phyloP scores from a whole-genome alignment of 2,329 filamentous ascomycete species.

The Colletotrichum agaves region DNA sequence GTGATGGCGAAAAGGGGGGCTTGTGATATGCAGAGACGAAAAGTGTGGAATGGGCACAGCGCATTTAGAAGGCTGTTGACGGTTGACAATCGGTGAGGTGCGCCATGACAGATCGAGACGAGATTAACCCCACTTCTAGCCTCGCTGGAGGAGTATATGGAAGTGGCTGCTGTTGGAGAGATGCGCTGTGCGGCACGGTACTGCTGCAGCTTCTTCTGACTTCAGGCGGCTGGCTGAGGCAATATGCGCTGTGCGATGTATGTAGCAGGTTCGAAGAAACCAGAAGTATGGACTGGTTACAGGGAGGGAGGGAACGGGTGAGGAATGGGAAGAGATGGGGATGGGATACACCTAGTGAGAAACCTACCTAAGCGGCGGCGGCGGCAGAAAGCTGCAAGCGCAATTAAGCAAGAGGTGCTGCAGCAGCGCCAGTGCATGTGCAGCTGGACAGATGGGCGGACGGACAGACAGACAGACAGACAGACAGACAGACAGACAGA shows the following conservation, averaged over 20 bases:
- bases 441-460: background rate
- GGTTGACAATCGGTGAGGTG: constrained; percentile 35
- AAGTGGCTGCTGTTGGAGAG: background rate
- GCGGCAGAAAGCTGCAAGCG: background rate
- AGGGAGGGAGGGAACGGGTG: constrained; percentile 22
- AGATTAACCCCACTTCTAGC: constrained; percentile 42
- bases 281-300: background rate
- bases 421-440: background rate
- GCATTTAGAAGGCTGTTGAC: constrained; percentile 32
- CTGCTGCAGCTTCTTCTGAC: background rate
- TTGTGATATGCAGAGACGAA: constrained; percentile 12
- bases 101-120: constrained; percentile 37
- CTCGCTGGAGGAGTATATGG: constrained; percentile 36
- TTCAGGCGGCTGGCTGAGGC: background rate
- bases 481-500: background rate
- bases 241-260: background rate
- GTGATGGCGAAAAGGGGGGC: constrained; percentile 25
- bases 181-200: background rate
- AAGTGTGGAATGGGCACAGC: constrained; percentile 35
- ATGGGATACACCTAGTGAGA: background rate
- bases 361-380: background rate
- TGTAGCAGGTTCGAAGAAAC: background rate
- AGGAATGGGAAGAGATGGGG: constrained; percentile 4
- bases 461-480: background rate
- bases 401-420: background rate